Evolutionary conservation across 805 yeast genomes (phyloP).

Genomic region (Kodamaea nitidulidarum): DNA sequence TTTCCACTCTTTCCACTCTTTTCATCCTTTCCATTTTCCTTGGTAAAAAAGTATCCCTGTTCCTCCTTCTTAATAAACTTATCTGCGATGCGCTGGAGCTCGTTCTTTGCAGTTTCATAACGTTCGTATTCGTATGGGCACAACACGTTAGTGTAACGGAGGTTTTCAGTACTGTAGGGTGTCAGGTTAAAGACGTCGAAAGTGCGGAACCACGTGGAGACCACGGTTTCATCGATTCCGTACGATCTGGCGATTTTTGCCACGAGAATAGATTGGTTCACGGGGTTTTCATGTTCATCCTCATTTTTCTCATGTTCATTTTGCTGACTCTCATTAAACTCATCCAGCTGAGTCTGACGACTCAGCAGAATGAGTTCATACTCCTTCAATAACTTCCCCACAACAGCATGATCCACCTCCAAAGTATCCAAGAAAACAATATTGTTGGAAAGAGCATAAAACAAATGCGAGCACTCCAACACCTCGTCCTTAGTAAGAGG

Average conservation of each 20-base stretch:
- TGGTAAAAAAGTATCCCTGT: constrained; percentile 6
- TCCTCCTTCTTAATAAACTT: constrained; percentile 3
- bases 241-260: not conserved
- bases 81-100: constrained; percentile 1
- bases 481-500: constrained; percentile 26
- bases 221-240: constrained; percentile 9
- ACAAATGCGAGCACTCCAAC: constrained; percentile 23
- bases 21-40: constrained; percentile 8
- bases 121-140: constrained; percentile 22
- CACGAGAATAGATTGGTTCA: not conserved
- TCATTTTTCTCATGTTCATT: too few species aligned
- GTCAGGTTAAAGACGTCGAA: constrained; percentile 25
- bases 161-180: constrained; percentile 21
- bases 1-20: not conserved
- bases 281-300: too few species aligned
- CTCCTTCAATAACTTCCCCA: constrained; percentile 19
- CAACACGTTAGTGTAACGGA: constrained; percentile 21
- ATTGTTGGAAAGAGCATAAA: constrained; percentile 27
- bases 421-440: constrained; percentile 25
- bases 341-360: too few species aligned
- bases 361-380: too few species aligned
- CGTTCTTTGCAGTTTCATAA: constrained; percentile 5
- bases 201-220: constrained; percentile 26
- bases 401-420: constrained; percentile 21
- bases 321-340: too few species aligned